Evolutionary conservation across 805 yeast species (phyloP).

Genomic region (Ogataea populi-albae): DNA sequence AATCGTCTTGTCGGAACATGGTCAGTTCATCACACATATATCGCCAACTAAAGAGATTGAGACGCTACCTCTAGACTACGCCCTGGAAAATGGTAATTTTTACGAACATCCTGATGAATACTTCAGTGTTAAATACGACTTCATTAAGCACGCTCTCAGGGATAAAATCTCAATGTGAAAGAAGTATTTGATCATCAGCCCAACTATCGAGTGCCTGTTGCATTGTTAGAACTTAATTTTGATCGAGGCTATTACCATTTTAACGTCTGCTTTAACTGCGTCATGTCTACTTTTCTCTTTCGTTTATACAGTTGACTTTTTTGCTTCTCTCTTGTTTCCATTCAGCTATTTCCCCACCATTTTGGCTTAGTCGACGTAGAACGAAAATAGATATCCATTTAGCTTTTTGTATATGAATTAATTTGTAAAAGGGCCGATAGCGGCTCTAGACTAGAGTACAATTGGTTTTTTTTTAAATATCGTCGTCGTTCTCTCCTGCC

Average conservation of each 20-base stretch:
- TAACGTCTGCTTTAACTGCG: constrained; percentile 1
- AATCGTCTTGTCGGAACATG: constrained; percentile 72
- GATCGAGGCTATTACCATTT: too few species aligned
- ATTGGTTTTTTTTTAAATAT: constrained; percentile 8
- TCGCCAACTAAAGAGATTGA: constrained; percentile 72
- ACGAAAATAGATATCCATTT: too few species aligned
- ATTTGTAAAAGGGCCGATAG: too few species aligned
- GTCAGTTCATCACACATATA: constrained; percentile 74
- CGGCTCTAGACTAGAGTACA: constrained; percentile 1
- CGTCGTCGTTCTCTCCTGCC: constrained; percentile 48
- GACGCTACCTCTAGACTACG: constrained; percentile 55
- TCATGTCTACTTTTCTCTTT: constrained; percentile 3
- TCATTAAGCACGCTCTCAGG: constrained; percentile 67
- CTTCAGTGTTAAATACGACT: constrained; percentile 47
- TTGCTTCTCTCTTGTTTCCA: too few species aligned
- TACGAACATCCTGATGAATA: constrained; percentile 42
- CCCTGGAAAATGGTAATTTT: constrained; percentile 43
- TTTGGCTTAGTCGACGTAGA: too few species aligned
- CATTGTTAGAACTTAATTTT: too few species aligned
- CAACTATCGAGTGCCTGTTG: too few species aligned
- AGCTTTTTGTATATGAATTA: too few species aligned
- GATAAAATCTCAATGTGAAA: constrained; percentile 29
- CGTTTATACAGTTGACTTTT: constrained; percentile 1
- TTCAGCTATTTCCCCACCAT: too few species aligned
- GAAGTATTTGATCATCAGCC: too few species aligned